Evolutionary conservation across 2,329 filamentous ascomycete genomes (phyloP), one percentile per base, ranked within the genome.

Genomic region (Fragosphaeria purpurea): DNA sequence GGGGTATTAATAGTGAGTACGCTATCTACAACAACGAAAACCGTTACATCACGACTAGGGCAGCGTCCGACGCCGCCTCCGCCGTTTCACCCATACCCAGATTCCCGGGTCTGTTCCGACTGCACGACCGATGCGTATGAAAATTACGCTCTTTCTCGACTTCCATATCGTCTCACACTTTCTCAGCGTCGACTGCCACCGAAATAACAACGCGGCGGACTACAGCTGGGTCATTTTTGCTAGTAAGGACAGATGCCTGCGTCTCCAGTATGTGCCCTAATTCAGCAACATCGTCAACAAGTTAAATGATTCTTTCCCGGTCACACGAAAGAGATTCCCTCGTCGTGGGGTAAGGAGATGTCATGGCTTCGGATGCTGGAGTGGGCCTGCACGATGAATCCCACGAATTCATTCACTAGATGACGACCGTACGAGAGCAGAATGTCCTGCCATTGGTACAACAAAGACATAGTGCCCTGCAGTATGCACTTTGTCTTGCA

Each of bases 381-480:
- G 71, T 73, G 11, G 71, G 75, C 10, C 70, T 78, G 12, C 60
- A 67, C 13, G 46, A 56, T 8, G 64, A 69, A 42, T 66, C 67
- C 50, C 58, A 62, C 13, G 55, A 63, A 5, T 61, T 66, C 42
- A 64, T 62, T 2, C 60, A 77, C 54, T 80, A 81, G 1, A 70
- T 85, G 5, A 84, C 75, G 0, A 63, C 85, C 2, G 83, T 88
- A 60, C 86, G 90, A 65, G 85, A 90, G 62, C 75, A 75, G 9
- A 83, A 86, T 51, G 81, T 90, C 12, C 73, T 90, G 6, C 4
- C 74, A 67, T 43, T 84, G 80, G 82, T 80, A 82, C 57, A 70
- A 83, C 12, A 80, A 83, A 59, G 77, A 81, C 59, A 61, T 81
- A 10, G 80, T 81, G 5, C 81, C 80, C 81, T 7, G 79, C 82